Evolutionary conservation across 1,139 yeast species (phyloP), one percentile per base, ranked within the genome.

Genomic region (Groenewaldozyma auringiensis): DNA sequence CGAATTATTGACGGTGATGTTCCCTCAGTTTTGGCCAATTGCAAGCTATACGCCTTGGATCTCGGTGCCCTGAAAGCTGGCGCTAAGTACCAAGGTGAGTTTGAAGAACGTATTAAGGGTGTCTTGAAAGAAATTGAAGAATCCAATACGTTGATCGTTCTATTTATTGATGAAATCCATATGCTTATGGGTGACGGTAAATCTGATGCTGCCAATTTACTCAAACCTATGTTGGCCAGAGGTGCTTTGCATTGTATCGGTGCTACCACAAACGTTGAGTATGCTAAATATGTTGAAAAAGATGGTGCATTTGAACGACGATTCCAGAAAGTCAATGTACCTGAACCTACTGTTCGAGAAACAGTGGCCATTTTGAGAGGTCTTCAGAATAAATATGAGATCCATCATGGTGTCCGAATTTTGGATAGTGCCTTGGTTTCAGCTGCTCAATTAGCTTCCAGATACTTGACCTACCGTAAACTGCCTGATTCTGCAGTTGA

Each of bases 241-340:
- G 98, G 98, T 53, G 76, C 83, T 45, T 79, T 92, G 61, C 96
- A 92, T 68, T 94, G 96, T 68, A 89, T 89, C 63, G 99, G 99
- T 69, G 98, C 98, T 37, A 92, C 98, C 18, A 94, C 98, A 2
- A 83, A 87, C 59, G 83, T 83, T 48, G 99, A 92, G 68, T 92
- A 92, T 72, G 78, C 97, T 63, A 83, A 89, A 63, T 81, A 82
- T 61, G 83, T 92, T 51, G 87, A 94, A 60, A 92, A 92, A 66
- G 99, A 92, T 67, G 98, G 96, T 64, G 98, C 99, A 1, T 89
- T 92, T 65, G 99, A 92, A 67, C 84, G 99, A 75, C 80, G 99
- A 65, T 92, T 92, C 77, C 99, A 92, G 68, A 88, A 87, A 64
- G 85, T 94, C 56, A 95, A 89, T 61, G 97, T 92, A 18, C 87